A percentile compares a stretch with the other conserved stretches of the same genome.
Evolutionary conservation across 768 basidiomycete genomes (phyloP).

Genomic region (Rhodosporidiobolus odoratus): DNA sequence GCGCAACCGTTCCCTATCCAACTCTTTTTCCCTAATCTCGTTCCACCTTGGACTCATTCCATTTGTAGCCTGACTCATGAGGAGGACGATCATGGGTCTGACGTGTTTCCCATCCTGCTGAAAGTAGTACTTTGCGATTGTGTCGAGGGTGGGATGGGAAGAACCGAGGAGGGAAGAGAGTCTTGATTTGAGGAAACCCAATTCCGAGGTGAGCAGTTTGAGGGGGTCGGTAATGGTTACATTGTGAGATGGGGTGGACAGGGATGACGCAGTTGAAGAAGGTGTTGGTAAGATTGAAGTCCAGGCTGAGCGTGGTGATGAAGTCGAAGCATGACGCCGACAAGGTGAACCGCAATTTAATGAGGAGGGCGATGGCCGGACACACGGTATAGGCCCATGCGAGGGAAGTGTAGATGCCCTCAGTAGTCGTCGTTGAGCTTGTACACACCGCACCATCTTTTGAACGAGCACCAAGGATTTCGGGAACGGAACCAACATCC

Average conservation of each 20-base stretch:
- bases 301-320: slow-evolving; percentile 12
- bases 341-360: not conserved
- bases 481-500: too few relatives aligned
- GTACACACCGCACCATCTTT: too few relatives aligned
- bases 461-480: too few relatives aligned
- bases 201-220: slow-evolving; percentile 64
- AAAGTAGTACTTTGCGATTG: slow-evolving; percentile 90
- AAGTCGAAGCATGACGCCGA: slow-evolving; percentile 19
- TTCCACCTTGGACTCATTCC: slow-evolving; percentile 63
- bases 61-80: slow-evolving; percentile 88
- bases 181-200: slow-evolving; percentile 63
- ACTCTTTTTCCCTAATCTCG: slow-evolving; percentile 57
- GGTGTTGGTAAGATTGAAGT: slow-evolving; percentile 15
- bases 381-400: too few relatives aligned
- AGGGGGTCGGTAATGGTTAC: slow-evolving; percentile 57
- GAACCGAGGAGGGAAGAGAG: slow-evolving; percentile 75
- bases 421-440: too few relatives aligned
- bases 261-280: slow-evolving; percentile 4
- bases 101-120: slow-evolving; percentile 79
- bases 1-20: slow-evolving; percentile 48
- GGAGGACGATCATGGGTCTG: slow-evolving; percentile 77
- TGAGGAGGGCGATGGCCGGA: not conserved
- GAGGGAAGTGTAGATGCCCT: too few relatives aligned
- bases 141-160: slow-evolving; percentile 77
- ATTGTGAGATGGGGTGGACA: slow-evolving; percentile 13